Percentiles rank a stretch among this genome's conserved stretches.
These are phyloP conservation scores for Ricinus communis DNA, from an alignment of 345 rosid species.

Conservation along the genomic window DNA sequence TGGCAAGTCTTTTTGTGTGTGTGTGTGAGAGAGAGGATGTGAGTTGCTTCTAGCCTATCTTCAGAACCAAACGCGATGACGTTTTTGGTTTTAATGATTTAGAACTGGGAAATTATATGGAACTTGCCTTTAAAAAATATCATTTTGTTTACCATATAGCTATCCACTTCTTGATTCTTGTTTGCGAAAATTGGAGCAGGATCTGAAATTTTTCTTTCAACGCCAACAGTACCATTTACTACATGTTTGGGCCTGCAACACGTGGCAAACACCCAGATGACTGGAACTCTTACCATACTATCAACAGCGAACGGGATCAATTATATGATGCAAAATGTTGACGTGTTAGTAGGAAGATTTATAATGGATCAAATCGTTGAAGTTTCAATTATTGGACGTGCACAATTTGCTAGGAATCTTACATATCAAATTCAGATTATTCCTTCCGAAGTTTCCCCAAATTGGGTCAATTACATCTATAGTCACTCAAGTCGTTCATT, in stretches of 20 bases:
- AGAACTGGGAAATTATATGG: background rate
- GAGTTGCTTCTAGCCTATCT: too few relatives aligned
- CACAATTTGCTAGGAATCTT: too few relatives aligned
- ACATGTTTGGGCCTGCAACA: background rate
- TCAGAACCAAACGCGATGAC: too few relatives aligned
- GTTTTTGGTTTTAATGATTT: background rate
- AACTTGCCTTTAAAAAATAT: background rate
- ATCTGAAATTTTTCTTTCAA: too few relatives aligned
- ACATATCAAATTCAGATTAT: too few relatives aligned
- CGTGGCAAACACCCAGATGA: constrained; percentile 18
- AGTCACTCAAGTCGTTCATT: too few relatives aligned
- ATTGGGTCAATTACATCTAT: too few relatives aligned
- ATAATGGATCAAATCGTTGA: too few relatives aligned
- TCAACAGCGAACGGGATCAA: background rate
- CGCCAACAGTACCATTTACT: background rate
- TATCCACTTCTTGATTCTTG: background rate
- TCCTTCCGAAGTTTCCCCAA: too few relatives aligned
- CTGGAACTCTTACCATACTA: background rate
- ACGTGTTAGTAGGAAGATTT: too few relatives aligned
- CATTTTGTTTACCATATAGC: background rate
- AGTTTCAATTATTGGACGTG: too few relatives aligned
- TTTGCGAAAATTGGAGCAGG: background rate
- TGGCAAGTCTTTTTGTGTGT: background rate
- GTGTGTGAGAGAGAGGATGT: too few relatives aligned
- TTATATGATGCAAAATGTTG: background rate